A percentile compares a stretch with the other conserved stretches of the same genome.
phyloP scores from a whole-genome alignment of 2,329 filamentous ascomycete species.

The Dactylellina leptospora region DNA sequence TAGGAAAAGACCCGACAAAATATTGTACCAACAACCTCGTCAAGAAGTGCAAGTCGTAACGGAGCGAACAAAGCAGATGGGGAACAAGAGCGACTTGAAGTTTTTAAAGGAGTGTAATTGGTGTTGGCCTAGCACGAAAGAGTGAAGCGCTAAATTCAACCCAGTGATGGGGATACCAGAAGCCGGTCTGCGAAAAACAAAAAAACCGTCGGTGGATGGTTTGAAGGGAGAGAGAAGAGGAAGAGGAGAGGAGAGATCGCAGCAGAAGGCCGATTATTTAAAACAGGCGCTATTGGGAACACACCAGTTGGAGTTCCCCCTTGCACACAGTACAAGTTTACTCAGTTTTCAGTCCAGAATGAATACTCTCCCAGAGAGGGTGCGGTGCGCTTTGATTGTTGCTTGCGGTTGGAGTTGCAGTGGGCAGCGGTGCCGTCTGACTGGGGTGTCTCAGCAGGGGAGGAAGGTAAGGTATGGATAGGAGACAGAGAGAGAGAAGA shows the following conservation, averaged over 20 bases:
- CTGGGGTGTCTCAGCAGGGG: constrained; percentile 28
- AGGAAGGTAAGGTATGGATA: constrained; percentile 46
- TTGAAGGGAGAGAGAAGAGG: constrained; percentile 29
- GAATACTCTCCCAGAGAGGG: background rate
- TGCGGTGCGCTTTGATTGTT: too few relatives aligned
- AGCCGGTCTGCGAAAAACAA: constrained; percentile 51
- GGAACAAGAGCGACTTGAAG: constrained; percentile 26
- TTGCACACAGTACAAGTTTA: constrained; percentile 8
- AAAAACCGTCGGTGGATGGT: constrained; percentile 49
- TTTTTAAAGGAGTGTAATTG: constrained; percentile 53
- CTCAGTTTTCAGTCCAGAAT: background rate
- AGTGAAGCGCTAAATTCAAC: constrained; percentile 53
- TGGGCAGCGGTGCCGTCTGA: constrained; percentile 26
- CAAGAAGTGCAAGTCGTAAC: constrained; percentile 49
- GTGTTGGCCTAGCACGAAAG: constrained; percentile 50
- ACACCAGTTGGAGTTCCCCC: constrained; percentile 16
- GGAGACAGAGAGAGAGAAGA: too few relatives aligned
- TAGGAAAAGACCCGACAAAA: constrained; percentile 9
- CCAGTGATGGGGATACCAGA: constrained; percentile 50
- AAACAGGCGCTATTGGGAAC: constrained; percentile 49
- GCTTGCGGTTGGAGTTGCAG: constrained; percentile 34
- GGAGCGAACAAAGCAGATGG: constrained; percentile 24
- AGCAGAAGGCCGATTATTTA: constrained; percentile 52
- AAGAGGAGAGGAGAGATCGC: constrained; percentile 25
- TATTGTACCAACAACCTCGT: constrained; percentile 45